Conservation (phyloP, 1,284 basidiomycete species). For the Sutorius eximius region DNA sequence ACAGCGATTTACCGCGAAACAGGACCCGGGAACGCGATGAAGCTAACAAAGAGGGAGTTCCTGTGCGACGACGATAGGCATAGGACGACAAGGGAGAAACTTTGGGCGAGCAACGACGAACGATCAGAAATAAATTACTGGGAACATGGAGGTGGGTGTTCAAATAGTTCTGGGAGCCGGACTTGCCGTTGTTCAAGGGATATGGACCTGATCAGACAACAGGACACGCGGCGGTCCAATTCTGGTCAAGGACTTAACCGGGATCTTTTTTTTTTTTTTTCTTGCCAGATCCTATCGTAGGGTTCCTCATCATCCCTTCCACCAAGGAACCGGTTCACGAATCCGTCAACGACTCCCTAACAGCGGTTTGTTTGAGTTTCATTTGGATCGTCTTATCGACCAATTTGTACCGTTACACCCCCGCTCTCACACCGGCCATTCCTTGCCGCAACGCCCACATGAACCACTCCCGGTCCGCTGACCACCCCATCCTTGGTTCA, state of each 20-base stretch:
- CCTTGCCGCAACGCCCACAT: slow-evolving; percentile 17
- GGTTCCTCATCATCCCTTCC: slow-evolving; percentile 10
- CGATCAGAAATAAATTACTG: slow-evolving; percentile 30
- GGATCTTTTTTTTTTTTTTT: slow-evolving; percentile 8
- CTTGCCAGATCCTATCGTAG: slow-evolving; percentile 16
- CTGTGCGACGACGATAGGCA: slow-evolving; percentile 22
- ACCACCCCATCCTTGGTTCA: neutral
- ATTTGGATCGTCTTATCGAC: slow-evolving; percentile 32
- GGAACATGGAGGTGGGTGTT: slow-evolving; percentile 29
- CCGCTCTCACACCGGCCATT: slow-evolving; percentile 28
- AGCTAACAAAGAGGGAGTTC: slow-evolving; percentile 9
- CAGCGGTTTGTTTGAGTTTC: slow-evolving; percentile 33
- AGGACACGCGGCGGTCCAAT: slow-evolving; percentile 26
- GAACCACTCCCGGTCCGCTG: neutral
- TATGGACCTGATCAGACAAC: slow-evolving; percentile 30
- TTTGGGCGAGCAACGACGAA: slow-evolving; percentile 6
- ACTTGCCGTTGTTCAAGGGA: slow-evolving; percentile 28
- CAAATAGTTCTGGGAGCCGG: slow-evolving; percentile 32
- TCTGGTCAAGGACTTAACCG: slow-evolving; percentile 28
- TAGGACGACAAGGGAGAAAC: slow-evolving; percentile 10
- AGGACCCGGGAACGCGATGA: neutral
- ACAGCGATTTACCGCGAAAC: slow-evolving; percentile 7
- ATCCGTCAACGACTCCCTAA: slow-evolving; percentile 27
- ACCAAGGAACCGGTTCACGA: slow-evolving; percentile 21
- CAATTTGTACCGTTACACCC: slow-evolving; percentile 1